These are phyloP conservation scores for Gossypium ekmanianum DNA, from an alignment of 345 rosid genomes.

Conservation along the genomic window DNA sequence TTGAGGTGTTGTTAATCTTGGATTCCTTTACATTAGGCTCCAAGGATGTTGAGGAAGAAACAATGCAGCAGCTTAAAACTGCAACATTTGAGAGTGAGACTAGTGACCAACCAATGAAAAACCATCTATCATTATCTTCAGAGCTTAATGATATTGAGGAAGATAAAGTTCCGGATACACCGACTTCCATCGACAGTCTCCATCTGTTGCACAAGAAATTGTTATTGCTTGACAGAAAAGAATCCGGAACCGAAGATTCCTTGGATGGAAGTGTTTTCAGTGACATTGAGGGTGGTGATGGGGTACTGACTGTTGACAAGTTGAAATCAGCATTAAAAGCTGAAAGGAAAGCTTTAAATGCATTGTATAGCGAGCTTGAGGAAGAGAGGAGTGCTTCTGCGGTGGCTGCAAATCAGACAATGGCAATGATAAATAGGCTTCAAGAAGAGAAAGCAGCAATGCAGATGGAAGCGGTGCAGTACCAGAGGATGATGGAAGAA, in stretches of 20 bases:
- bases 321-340: conserved; percentile 54
- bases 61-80: conserved; percentile 39
- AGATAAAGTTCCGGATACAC: conserved; percentile 65
- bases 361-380: conserved; percentile 74
- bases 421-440: conserved; percentile 98
- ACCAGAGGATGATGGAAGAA: conserved; percentile 99
- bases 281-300: conserved; percentile 54
- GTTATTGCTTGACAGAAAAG: conserved; percentile 50
- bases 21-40: conserved; percentile 20
- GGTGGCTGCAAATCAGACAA: conserved; percentile 81
- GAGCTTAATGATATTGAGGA: conserved; percentile 52
- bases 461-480: conserved; percentile 99
- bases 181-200: conserved; percentile 45
- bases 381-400: conserved; percentile 98
- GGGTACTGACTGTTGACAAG: conserved; percentile 53
- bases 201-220: conserved; percentile 55
- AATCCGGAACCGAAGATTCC: conserved; percentile 55
- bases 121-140: conserved; percentile 23
- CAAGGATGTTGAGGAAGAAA: conserved; percentile 37
- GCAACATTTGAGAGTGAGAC: conserved; percentile 37
- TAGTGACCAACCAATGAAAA: conserved; percentile 23
- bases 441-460: conserved; percentile 98
- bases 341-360: conserved; percentile 66
- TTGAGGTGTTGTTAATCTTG: neutral
- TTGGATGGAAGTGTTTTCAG: conserved; percentile 56